Conservation (phyloP, 495 filamentous ascomycete species). For the Hypoxylon lenormandii region DNA sequence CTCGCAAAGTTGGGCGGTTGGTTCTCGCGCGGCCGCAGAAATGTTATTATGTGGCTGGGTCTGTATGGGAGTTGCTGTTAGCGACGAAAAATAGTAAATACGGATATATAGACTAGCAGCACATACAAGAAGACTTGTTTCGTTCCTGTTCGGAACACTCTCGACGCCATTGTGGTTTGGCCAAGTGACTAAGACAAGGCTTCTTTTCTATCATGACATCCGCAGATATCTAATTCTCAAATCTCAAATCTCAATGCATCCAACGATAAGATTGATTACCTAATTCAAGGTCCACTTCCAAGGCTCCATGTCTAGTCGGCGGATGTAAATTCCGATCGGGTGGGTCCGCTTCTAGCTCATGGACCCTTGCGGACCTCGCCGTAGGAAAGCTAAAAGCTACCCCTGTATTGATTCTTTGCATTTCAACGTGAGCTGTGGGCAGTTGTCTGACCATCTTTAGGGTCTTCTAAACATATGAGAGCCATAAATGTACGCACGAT, state of each 20-base stretch:
- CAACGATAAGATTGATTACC: neutral
- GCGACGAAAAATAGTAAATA: neutral
- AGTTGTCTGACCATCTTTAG: neutral
- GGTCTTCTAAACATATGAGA: neutral
- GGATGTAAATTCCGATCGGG: slow-evolving; percentile 38
- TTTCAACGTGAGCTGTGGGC: neutral
- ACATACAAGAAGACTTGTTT: slow-evolving; percentile 79
- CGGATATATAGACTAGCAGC: neutral
- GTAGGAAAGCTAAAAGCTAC: neutral
- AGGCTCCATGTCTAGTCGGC: slow-evolving; percentile 16
- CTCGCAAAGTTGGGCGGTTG: slow-evolving; percentile 81
- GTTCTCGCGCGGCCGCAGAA: slow-evolving; percentile 74
- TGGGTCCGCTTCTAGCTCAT: neutral
- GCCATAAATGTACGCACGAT: neutral
- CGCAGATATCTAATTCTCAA: slow-evolving; percentile 20
- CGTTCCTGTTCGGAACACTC: slow-evolving; percentile 56
- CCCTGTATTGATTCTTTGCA: slow-evolving; percentile 9
- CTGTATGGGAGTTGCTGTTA: slow-evolving; percentile 57
- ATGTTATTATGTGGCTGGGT: slow-evolving; percentile 79
- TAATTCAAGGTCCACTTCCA: no score
- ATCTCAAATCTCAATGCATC: no score
- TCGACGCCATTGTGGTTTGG: slow-evolving; percentile 35
- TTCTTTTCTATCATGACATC: neutral
- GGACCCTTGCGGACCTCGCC: neutral
- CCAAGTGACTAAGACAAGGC: slow-evolving; percentile 11